These are phyloP conservation scores for Guadua angustifolia DNA, from an alignment of 176 grass and related monocot genomes.

Conservation along the genomic window DNA sequence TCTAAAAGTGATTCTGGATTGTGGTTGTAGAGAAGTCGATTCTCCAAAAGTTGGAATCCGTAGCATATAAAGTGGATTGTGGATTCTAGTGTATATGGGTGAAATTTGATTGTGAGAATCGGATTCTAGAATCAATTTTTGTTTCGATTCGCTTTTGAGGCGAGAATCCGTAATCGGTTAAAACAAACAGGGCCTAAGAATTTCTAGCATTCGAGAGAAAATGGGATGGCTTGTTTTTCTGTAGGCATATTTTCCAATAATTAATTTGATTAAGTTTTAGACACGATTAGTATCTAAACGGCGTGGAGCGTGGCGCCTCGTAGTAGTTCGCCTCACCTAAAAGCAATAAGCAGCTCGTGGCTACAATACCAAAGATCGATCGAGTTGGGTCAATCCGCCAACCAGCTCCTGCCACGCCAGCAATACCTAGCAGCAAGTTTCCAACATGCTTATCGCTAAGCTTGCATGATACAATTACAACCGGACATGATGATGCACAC, in stretches of 20 bases:
- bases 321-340: constrained; percentile 11
- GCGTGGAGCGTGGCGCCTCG: background rate
- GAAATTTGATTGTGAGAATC: too few relatives aligned
- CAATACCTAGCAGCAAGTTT: constrained; percentile 33
- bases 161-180: too few relatives aligned
- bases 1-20: too few relatives aligned
- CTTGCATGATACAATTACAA: background rate
- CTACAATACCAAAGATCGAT: background rate
- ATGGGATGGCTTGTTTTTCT: too few relatives aligned
- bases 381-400: background rate
- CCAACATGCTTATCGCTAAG: background rate
- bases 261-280: background rate
- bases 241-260: background rate
- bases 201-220: too few relatives aligned
- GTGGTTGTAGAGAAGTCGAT: too few relatives aligned
- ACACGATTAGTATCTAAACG: background rate
- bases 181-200: too few relatives aligned
- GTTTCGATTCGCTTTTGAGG: too few relatives aligned
- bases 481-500: constrained; percentile 25
- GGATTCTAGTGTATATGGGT: too few relatives aligned
- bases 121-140: too few relatives aligned
- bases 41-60: too few relatives aligned
- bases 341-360: background rate
- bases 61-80: too few relatives aligned
- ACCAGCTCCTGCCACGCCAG: constrained; percentile 37